Conservation (phyloP, 2,329 filamentous ascomycete species). For the Penicillium capsulatum region DNA sequence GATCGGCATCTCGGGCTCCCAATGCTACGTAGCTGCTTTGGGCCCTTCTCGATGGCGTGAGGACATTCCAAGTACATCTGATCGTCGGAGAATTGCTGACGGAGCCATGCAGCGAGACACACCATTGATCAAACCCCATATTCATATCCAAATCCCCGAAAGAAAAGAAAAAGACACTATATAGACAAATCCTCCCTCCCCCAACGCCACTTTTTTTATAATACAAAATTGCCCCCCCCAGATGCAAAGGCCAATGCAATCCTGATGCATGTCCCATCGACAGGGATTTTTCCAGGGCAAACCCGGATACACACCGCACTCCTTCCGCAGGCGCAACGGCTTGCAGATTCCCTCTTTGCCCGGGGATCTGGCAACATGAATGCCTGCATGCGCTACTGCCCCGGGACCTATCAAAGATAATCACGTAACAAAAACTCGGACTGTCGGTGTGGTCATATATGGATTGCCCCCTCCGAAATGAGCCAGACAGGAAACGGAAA, state of each 20-base stretch:
- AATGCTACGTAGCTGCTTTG: too few species aligned
- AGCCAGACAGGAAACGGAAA: too few species aligned
- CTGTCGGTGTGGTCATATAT: conserved; percentile 9
- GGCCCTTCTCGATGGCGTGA: too few species aligned
- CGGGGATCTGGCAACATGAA: background rate
- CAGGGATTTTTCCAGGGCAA: conserved; percentile 7
- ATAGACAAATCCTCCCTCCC: too few species aligned
- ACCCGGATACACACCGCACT: conserved; percentile 4
- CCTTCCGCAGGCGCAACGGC: conserved; percentile 9
- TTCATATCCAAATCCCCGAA: too few species aligned
- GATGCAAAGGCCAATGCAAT: too few species aligned
- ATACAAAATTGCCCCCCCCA: background rate
- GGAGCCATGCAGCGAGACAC: conserved; percentile 5
- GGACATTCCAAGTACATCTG: background rate
- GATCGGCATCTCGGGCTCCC: too few species aligned
- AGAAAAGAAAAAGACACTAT: too few species aligned
- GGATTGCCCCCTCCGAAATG: too few species aligned
- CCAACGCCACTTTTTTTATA: background rate
- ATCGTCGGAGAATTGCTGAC: conserved; percentile 13
- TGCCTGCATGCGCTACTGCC: background rate
- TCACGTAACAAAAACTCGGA: background rate
- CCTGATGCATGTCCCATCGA: conserved; percentile 10
- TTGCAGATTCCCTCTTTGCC: conserved; percentile 2
- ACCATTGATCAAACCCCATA: too few species aligned
- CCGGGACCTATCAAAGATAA: background rate